Evolutionary conservation across 2,329 filamentous ascomycete species (phyloP).

Genomic region (Aspergillus sp.): DNA sequence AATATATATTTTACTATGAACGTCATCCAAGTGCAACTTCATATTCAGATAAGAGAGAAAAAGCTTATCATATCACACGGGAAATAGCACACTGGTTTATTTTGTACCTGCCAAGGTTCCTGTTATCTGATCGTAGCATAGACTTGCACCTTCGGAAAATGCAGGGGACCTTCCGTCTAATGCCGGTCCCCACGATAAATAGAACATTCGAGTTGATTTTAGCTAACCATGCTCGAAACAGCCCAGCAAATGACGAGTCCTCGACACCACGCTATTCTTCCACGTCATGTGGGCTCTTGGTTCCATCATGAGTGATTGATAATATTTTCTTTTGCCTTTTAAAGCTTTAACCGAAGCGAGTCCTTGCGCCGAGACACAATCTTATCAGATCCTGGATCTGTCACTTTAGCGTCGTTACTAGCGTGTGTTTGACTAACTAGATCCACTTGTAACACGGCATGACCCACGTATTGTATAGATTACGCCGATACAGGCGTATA

Average conservation of each 20-base stretch:
- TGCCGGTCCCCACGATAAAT: not conserved
- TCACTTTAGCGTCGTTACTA: not conserved
- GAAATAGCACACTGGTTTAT: no score
- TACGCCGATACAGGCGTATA: not conserved
- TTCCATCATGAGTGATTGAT: not conserved
- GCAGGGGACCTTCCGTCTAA: not conserved
- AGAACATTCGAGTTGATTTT: not conserved
- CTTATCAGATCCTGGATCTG: conserved; percentile 8
- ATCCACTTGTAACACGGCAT: not conserved
- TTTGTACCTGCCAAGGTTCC: no score
- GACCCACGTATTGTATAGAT: not conserved
- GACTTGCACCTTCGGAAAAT: no score
- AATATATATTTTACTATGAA: not conserved
- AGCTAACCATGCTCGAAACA: not conserved
- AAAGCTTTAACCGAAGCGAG: not conserved
- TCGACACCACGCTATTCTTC: not conserved
- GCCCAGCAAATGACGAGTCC: not conserved
- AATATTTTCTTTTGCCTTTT: not conserved
- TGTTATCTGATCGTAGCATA: no score
- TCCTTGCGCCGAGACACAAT: not conserved
- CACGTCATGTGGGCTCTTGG: not conserved
- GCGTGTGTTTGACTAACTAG: not conserved
- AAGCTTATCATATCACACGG: no score
- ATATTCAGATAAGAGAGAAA: no score
- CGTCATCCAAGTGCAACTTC: not conserved